Conservation (phyloP, 371 early-diverging fungal genomes). For the Mortierella sp. region DNA sequence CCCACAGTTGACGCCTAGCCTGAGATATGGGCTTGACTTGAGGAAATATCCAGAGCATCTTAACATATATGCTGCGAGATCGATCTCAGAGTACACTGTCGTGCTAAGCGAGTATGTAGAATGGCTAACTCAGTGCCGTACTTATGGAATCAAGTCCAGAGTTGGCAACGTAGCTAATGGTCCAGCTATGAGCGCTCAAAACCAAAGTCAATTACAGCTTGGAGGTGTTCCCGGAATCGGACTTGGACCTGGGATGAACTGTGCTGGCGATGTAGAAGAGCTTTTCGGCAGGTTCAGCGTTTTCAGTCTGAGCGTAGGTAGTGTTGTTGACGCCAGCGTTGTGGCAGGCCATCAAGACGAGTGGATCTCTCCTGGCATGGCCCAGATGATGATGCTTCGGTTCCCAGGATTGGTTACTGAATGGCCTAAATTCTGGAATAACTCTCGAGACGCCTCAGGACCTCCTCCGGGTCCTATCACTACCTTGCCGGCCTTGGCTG, state of each 20-base stretch:
- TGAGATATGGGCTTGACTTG: conserved; percentile 29
- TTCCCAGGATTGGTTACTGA: conserved; percentile 53
- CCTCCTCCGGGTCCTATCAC: conserved; percentile 53
- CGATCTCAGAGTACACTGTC: conserved; percentile 35
- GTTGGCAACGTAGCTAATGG: conserved; percentile 21
- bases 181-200: background rate
- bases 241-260: conserved; percentile 13
- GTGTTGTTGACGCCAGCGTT: conserved; percentile 35
- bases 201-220: conserved; percentile 16
- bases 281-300: conserved; percentile 37
- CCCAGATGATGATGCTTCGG: conserved; percentile 56
- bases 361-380: conserved; percentile 55
- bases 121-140: conserved; percentile 52
- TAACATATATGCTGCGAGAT: conserved; percentile 41
- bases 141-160: conserved; percentile 43
- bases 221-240: conserved; percentile 53
- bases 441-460: conserved; percentile 41
- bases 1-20: conserved; percentile 10
- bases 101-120: conserved; percentile 54
- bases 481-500: conserved; percentile 30
- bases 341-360: conserved; percentile 42
- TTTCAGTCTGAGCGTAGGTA: conserved; percentile 44
- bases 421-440: conserved; percentile 59
- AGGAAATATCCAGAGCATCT: conserved; percentile 44
- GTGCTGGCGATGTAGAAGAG: conserved; percentile 6